Evolutionary conservation across 1,284 basidiomycete species (phyloP), one percentile per base, ranked within the genome.

Genomic region (Heterobasidion occidentale): DNA sequence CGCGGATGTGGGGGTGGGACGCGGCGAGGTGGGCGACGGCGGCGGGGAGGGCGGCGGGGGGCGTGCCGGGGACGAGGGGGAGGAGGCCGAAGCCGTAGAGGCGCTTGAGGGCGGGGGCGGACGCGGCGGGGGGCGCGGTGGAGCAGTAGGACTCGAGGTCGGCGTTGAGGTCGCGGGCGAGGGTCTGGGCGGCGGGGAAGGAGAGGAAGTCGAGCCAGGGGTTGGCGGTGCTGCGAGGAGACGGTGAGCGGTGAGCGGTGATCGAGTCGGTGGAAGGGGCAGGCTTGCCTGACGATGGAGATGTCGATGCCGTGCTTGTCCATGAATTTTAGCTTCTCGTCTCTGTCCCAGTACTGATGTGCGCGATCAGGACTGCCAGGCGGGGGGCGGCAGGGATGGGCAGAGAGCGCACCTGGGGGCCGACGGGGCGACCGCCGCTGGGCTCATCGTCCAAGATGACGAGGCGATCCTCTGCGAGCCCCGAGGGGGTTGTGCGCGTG

Each of bases 121-220:
- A 62, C 3, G 67, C 52, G 1, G 81, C 60, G n/a, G 65, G 56
- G 0, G 86, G 84, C 7, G 80, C 77, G 1, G 81, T 79, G 1
- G 87, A 75, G 64, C 92, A 94, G 66, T 89, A 93, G 36, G 76
- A 64, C 65, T 94, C 89, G 14, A 94, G 74, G 65, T 92, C 88
- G 35, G 76, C 68, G 67, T 94, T 94, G 52, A 94, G 75, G 56
- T 86, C 77, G 14, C 67, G 68, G 1, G 90, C 90, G 20, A 92
- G 77, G 12, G 67, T 65, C 52, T 80, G 76, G 8, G 92, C 92
- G 52, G 84, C 79, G n/a, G 77, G 64, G 8, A 88, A 77, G 5
- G 84, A 68, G 34, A 94, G 76, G 66, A 92, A 93, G 68, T 94
- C 91, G 27, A 94, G 78, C 91, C 92, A 94, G 12, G 92, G 90